These are phyloP conservation scores for Ceratopteris richardii DNA, from an alignment of 75 land plant species.

Conservation along the genomic window DNA sequence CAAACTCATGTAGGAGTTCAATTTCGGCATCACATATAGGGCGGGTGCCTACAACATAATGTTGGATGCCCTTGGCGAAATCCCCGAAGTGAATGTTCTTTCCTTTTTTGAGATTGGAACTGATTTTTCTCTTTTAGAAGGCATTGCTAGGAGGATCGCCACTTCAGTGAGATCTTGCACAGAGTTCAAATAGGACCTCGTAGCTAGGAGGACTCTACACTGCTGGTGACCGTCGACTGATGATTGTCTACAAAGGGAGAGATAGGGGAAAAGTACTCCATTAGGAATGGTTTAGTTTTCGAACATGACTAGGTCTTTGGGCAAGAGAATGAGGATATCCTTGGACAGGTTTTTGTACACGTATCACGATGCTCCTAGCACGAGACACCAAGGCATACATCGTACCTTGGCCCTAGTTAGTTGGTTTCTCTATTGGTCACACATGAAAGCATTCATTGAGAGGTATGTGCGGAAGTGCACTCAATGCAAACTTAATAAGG, in stretches of 20 bases:
- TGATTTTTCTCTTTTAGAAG: background rate
- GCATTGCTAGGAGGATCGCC: background rate
- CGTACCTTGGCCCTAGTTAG: slow-evolving; percentile 1
- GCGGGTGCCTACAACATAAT: background rate
- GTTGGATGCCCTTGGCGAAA: slow-evolving; percentile 1
- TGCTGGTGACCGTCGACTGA: no score
- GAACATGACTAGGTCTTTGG: background rate
- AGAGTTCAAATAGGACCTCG: background rate
- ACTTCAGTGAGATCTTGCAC: background rate
- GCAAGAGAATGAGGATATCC: background rate
- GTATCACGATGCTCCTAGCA: slow-evolving; percentile 1
- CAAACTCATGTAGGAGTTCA: slow-evolving; percentile 1
- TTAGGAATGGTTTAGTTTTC: background rate
- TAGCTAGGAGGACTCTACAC: background rate
- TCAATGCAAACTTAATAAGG: slow-evolving; percentile 3
- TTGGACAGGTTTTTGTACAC: background rate
- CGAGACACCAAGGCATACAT: slow-evolving; percentile 2
- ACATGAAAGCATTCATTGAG: slow-evolving; percentile 1
- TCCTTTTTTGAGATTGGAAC: background rate
- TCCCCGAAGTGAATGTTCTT: background rate
- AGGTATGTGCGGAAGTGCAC: background rate
- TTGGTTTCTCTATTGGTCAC: slow-evolving; percentile 5
- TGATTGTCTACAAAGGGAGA: no score
- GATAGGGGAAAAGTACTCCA: background rate
- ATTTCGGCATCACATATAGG: background rate